A percentile compares a stretch with the other conserved stretches of the same genome.
Conservation (phyloP, 805 yeast species). For the Yamadazyma paraphyllophila region DNA sequence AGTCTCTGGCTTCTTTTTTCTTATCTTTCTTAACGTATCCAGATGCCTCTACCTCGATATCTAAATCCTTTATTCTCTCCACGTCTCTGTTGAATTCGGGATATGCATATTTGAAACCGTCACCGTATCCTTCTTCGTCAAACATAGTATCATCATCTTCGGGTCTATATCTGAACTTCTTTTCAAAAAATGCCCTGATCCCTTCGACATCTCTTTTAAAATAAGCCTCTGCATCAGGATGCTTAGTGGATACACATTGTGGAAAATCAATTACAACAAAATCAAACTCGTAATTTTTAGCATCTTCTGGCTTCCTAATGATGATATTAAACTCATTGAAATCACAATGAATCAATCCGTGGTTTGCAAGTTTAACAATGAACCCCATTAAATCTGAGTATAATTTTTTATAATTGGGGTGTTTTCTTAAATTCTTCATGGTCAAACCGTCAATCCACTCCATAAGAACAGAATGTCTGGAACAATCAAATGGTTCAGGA, state of each 20-base stretch:
- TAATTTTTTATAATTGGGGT: slow-evolving; percentile 63
- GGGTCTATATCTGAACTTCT: slow-evolving; percentile 75
- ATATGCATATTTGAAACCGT: slow-evolving; percentile 70
- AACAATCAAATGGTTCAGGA: slow-evolving; percentile 84
- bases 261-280: slow-evolving; percentile 97
- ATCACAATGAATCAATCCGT: slow-evolving; percentile 96
- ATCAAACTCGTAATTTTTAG: slow-evolving; percentile 52
- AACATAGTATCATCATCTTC: slow-evolving; percentile 64
- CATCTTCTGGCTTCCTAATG: slow-evolving; percentile 61
- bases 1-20: slow-evolving; percentile 36
- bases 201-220: slow-evolving; percentile 94
- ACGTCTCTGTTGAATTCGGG: slow-evolving; percentile 83
- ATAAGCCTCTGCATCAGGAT: slow-evolving; percentile 80
- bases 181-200: slow-evolving; percentile 76
- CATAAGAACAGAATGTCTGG: slow-evolving; percentile 93
- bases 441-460: slow-evolving; percentile 86
- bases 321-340: slow-evolving; percentile 95
- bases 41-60: slow-evolving; percentile 86
- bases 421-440: slow-evolving; percentile 78
- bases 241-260: slow-evolving; percentile 93
- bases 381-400: slow-evolving; percentile 87
- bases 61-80: slow-evolving; percentile 63
- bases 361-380: slow-evolving; percentile 76
- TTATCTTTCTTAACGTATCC: slow-evolving; percentile 62
- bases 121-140: slow-evolving; percentile 79